These are phyloP conservation scores for Pilaira anomala DNA, from an alignment of 192 early-diverging fungal genomes.

Conservation along the genomic window DNA sequence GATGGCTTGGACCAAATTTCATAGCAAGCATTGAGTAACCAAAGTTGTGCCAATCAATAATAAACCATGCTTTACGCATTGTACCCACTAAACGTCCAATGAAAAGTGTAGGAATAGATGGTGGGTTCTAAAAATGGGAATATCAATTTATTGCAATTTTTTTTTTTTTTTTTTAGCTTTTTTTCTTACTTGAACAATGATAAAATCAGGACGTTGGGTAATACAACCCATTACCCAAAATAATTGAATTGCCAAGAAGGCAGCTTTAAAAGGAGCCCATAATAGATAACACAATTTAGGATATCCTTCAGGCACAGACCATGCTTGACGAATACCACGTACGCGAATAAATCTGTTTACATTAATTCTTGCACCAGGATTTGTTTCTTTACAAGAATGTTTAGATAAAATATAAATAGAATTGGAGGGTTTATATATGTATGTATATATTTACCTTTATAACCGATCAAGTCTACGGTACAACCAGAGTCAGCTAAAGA, in stretches of 20 bases:
- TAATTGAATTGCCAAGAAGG: constrained; percentile 57
- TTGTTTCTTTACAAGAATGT: constrained; percentile 30
- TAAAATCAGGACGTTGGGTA: constrained; percentile 57
- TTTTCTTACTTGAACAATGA: constrained; percentile 72
- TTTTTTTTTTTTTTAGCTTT: background rate
- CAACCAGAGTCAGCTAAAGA: constrained; percentile 66
- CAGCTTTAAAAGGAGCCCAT: constrained; percentile 65
- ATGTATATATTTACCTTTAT: constrained; percentile 65
- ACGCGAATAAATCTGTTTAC: constrained; percentile 47
- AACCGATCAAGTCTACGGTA: constrained; percentile 82
- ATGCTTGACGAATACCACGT: constrained; percentile 45
- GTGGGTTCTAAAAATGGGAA: constrained; percentile 76
- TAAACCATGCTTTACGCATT: constrained; percentile 62
- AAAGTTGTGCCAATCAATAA: constrained; percentile 99
- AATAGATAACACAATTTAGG: constrained; percentile 61
- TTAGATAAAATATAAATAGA: background rate
- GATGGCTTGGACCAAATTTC: constrained; percentile 53
- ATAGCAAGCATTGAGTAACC: constrained; percentile 84
- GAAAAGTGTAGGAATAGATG: constrained; percentile 86
- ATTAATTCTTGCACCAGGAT: constrained; percentile 25
- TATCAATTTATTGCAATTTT: background rate
- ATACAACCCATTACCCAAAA: constrained; percentile 57
- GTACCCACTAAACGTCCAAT: constrained; percentile 69
- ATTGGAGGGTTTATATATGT: no score
- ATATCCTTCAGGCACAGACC: constrained; percentile 51